Percentiles rank a stretch among this genome's conserved stretches.
Conservation (phyloP, 2,329 filamentous ascomycete species). For the Colletotrichum scovillei region DNA sequence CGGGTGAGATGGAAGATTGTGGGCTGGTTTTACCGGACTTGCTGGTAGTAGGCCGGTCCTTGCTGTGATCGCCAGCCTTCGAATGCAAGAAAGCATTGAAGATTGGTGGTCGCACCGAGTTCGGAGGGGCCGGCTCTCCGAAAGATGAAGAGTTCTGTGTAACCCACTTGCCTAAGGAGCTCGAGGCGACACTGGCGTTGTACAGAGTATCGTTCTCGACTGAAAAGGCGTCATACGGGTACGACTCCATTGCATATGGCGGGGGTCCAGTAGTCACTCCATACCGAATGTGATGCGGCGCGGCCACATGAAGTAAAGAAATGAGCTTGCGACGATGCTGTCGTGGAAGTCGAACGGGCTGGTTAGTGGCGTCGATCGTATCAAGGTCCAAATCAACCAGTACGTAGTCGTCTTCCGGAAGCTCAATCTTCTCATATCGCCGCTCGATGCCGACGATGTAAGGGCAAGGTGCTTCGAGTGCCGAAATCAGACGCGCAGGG, state of each 20-base stretch:
- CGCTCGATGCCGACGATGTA: conserved; percentile 98
- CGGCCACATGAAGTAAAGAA: conserved; percentile 88
- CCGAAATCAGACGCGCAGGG: conserved; percentile 87
- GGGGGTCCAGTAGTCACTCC: conserved; percentile 91
- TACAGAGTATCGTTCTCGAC: conserved; percentile 88
- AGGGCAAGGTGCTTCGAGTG: conserved; percentile 92
- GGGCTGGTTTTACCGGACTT: conserved; percentile 72
- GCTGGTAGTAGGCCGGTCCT: conserved; percentile 83
- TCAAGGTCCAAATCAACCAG: conserved; percentile 94
- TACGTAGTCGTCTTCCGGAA: conserved; percentile 96
- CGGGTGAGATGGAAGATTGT: conserved; percentile 76
- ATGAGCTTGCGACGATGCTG: conserved; percentile 91
- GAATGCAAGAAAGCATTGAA: conserved; percentile 93
- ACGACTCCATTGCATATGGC: conserved; percentile 92
- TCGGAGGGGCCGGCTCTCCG: conserved; percentile 70
- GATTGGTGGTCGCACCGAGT: conserved; percentile 70
- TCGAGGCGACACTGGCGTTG: conserved; percentile 74
- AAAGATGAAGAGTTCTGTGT: conserved; percentile 91
- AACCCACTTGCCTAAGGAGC: conserved; percentile 86
- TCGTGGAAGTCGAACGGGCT: conserved; percentile 83
- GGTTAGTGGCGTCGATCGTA: conserved; percentile 84
- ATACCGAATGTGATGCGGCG: conserved; percentile 87
- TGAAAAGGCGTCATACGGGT: conserved; percentile 89
- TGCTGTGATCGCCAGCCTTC: conserved; percentile 69
- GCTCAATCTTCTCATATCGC: conserved; percentile 84